phyloP scores from a whole-genome alignment of 148 eudicot species.

The Chenopodium quinoa region DNA sequence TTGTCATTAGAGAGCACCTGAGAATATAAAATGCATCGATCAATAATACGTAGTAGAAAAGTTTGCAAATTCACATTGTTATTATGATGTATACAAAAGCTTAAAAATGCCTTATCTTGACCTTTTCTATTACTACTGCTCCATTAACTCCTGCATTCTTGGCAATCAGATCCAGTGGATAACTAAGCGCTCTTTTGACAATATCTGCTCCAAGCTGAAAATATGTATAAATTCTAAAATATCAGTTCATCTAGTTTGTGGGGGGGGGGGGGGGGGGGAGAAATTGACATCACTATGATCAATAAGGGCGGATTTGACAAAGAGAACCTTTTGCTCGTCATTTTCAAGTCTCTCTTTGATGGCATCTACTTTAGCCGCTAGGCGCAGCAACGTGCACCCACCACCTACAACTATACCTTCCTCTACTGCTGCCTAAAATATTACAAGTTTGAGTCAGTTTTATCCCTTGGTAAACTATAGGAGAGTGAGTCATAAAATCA shows the following conservation, averaged over 20 bases:
- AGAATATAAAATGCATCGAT: not conserved
- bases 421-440: conserved; percentile 69
- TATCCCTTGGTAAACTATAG: not conserved
- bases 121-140: conserved; percentile 65
- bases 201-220: conserved; percentile 64
- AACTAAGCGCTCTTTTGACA: conserved; percentile 49
- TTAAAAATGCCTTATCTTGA: not conserved
- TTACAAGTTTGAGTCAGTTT: not conserved
- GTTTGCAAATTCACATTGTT: not conserved
- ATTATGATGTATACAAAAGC: not conserved
- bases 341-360: conserved; percentile 53
- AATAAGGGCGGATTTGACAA: not conserved
- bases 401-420: conserved; percentile 84
- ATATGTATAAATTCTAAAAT: not conserved
- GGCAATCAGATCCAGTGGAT: conserved; percentile 61
- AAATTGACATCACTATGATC: not conserved
- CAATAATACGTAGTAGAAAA: not conserved
- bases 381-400: conserved; percentile 66
- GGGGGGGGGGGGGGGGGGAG: not conserved
- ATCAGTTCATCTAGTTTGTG: not conserved
- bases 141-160: conserved; percentile 68
- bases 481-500: not conserved
- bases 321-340: conserved; percentile 54
- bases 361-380: conserved; percentile 54
- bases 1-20: conserved; percentile 51